phyloP scores from a whole-genome alignment of 208 protist species.

The Acanthamoeba quina region DNA sequence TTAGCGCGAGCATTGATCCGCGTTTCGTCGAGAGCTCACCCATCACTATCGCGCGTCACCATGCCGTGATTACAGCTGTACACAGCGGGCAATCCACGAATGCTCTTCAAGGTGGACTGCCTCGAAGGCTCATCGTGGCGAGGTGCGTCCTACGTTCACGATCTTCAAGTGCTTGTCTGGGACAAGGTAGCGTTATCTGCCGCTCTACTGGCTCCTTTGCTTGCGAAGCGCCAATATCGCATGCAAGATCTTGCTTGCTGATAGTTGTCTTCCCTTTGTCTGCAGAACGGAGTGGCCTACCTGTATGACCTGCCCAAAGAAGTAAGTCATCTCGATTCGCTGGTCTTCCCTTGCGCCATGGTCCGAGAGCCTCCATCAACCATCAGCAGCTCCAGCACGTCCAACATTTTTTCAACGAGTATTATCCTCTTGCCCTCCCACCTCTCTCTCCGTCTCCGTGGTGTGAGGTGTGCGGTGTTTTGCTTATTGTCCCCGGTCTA shows the following conservation, averaged over 20 bases:
- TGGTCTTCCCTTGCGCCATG: background rate
- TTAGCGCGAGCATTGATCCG: background rate
- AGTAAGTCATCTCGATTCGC: background rate
- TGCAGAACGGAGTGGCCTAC: slow-evolving; percentile 23
- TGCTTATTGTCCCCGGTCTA: background rate
- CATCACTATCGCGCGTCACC: background rate
- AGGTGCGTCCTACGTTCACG: slow-evolving; percentile 44
- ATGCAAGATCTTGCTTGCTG: background rate
- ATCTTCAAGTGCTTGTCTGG: slow-evolving; percentile 35
- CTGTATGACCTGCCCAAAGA: slow-evolving; percentile 31
- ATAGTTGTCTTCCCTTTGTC: background rate
- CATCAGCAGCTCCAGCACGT: background rate
- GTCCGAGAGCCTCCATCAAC: background rate
- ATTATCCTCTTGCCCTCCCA: background rate
- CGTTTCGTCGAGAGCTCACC: background rate
- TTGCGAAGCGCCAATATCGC: background rate
- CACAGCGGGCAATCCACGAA: background rate
- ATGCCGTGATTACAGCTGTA: background rate
- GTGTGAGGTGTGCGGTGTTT: too few species aligned
- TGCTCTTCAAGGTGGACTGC: slow-evolving; percentile 25
- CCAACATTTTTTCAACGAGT: background rate
- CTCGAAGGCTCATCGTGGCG: slow-evolving; percentile 27
- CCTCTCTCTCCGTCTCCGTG: too few species aligned
- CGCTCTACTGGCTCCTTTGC: too few species aligned
- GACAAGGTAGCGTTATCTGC: background rate